Conservation (phyloP, 2,329 filamentous ascomycete species). For the Stachybotrys chlorohalonatus region DNA sequence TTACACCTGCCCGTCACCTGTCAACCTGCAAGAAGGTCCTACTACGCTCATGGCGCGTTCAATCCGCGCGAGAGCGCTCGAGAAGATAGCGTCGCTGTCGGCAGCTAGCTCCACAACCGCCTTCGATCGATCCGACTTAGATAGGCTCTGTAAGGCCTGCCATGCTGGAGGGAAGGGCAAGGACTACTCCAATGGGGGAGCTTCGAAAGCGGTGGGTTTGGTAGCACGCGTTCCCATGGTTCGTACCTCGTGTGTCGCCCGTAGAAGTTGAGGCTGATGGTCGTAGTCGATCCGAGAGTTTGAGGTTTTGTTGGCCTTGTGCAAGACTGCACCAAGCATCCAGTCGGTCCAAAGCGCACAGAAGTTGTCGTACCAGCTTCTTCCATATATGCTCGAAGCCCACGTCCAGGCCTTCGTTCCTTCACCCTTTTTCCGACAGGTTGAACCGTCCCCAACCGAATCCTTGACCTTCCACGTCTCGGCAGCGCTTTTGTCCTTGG, state of each 20-base stretch:
- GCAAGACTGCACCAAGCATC: conserved; percentile 76
- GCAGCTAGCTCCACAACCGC: conserved; percentile 42
- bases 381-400: conserved; percentile 78
- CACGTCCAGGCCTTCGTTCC: conserved; percentile 68
- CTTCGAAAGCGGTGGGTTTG: conserved; percentile 28
- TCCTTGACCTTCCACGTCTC: conserved; percentile 71
- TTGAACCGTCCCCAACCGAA: conserved; percentile 86
- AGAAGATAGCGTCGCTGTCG: conserved; percentile 57
- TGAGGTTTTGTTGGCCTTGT: conserved; percentile 83
- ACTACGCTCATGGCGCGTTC: conserved; percentile 36
- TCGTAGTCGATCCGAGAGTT: conserved; percentile 75
- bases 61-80: conserved; percentile 52
- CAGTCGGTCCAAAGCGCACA: conserved; percentile 63
- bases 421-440: conserved; percentile 72
- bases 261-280: neutral
- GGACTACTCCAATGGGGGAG: conserved; percentile 39
- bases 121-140: conserved; percentile 55
- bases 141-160: conserved; percentile 51
- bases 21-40: conserved; percentile 1
- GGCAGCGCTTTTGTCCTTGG: conserved; percentile 71
- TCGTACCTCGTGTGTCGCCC: conserved; percentile 10
- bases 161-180: conserved; percentile 34
- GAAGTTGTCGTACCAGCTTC: conserved; percentile 68
- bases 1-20: neutral
- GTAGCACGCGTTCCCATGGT: conserved; percentile 54